Evolutionary conservation across 495 filamentous ascomycete genomes (phyloP).

Genomic region (Penicillium nucicola): DNA sequence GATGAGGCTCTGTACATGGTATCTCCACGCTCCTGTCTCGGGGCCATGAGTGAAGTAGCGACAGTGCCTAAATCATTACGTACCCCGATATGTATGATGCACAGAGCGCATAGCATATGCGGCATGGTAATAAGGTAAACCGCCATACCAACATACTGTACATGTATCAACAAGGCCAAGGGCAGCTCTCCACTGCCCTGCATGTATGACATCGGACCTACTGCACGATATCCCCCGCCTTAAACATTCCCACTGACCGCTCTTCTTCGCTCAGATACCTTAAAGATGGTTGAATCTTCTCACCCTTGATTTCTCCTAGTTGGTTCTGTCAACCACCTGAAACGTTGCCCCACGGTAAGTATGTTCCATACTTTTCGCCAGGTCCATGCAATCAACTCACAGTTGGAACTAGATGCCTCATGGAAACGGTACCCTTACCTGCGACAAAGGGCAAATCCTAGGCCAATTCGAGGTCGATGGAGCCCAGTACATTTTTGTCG

Average conservation of each 20-base stretch:
- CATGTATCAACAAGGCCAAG: not conserved
- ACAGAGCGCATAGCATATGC: not conserved
- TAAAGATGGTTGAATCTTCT: not conserved
- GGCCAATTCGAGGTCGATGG: constrained; percentile 12
- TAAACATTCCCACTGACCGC: not conserved
- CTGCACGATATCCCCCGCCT: not conserved
- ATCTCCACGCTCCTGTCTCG: no score
- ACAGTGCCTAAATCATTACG: not conserved
- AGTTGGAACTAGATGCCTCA: constrained; percentile 2
- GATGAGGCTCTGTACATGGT: no score
- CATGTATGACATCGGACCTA: constrained; percentile 8
- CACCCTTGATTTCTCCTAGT: not conserved
- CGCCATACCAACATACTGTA: no score
- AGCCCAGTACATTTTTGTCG: constrained; percentile 7
- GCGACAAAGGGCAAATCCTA: constrained; percentile 7
- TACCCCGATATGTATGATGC: not conserved
- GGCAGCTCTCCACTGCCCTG: constrained; percentile 1
- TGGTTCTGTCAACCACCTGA: not conserved
- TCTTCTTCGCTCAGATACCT: not conserved
- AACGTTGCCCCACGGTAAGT: not conserved
- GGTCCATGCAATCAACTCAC: not conserved
- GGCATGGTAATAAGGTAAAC: not conserved
- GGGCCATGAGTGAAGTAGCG: not conserved
- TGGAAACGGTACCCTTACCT: constrained; percentile 7
- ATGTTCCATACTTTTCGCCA: not conserved